Conservation (phyloP, 129 eudicot species). For the Erigeron canadensis region DNA sequence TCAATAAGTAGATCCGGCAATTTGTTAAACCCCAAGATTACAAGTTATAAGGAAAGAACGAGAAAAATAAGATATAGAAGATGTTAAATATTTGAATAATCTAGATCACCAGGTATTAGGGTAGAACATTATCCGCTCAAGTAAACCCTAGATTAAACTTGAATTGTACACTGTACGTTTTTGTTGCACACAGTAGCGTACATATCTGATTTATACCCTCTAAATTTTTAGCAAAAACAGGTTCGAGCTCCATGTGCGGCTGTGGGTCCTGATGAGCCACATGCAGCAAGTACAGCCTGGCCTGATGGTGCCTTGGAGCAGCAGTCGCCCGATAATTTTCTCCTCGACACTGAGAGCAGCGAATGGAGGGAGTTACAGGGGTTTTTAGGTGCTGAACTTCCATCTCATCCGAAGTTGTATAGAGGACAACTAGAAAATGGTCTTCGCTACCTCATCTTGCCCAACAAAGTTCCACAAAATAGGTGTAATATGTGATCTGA, state of each 20-base stretch:
- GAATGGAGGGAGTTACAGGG: constrained; percentile 57
- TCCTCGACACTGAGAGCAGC: constrained; percentile 49
- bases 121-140: neutral
- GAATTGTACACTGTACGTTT: neutral
- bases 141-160: neutral
- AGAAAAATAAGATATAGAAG: neutral
- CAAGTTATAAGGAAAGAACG: neutral
- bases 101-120: neutral
- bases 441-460: constrained; percentile 87
- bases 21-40: neutral
- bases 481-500: constrained; percentile 43
- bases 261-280: constrained; percentile 99
- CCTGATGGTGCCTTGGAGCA: constrained; percentile 84
- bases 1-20: neutral
- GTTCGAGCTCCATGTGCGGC: constrained; percentile 60
- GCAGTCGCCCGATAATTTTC: constrained; percentile 44
- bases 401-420: constrained; percentile 86
- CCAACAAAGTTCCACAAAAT: constrained; percentile 95
- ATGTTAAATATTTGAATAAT: neutral
- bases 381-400: constrained; percentile 71
- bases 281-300: constrained; percentile 96
- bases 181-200: neutral
- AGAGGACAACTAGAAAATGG: constrained; percentile 92
- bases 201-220: constrained; percentile 24
- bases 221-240: constrained; percentile 42